Base-by-base conservation (phyloP, 345 rosid species). In the Turnera subulata region DNA sequence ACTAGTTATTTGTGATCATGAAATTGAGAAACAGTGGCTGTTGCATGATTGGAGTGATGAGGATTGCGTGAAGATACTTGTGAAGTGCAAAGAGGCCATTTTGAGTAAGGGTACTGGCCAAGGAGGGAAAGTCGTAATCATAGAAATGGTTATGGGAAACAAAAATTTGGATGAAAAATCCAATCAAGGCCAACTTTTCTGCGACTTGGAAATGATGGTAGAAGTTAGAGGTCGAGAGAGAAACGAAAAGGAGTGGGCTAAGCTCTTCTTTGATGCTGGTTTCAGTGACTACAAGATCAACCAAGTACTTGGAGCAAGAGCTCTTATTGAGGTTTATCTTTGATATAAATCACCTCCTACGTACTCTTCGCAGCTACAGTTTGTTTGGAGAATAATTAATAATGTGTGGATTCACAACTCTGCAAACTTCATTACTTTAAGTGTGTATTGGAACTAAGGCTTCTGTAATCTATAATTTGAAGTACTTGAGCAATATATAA, bases 311-410 rank as follows among this genome's bases (percentile, higher is more conserved):
- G 43, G 56, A 7, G 6, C 24, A 0, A 53, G 56, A 53, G 56
- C 43, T 5, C 24, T 78, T 16, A 74, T 74, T n/a, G 67, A 71
- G 38, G 62, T 70, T 53, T 77, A 39, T 57, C 70, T 64, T 15
- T 69, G 43, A n/a, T n/a, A 60, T n/a, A n/a, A n/a, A n/a, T 2
- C n/a, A 17, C 5, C 35, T 29, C 5, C 8, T 29, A n/a, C 35
- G n/a, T 29, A 8, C 8, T 29, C 35, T 29, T 29, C 35, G n/a
- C n/a, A n/a, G n/a, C n/a, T n/a, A n/a, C n/a, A n/a, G n/a, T n/a
- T n/a, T n/a, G n/a, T n/a, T n/a, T n/a, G n/a, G n/a, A n/a, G n/a
- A n/a, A n/a, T n/a, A n/a, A n/a, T n/a, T n/a, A n/a, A n/a, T n/a
- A n/a, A n/a, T n/a, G n/a, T n/a, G n/a, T n/a, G n/a, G n/a, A n/a